Evolutionary conservation across 2,329 filamentous ascomycete species (phyloP), one percentile per base, ranked within the genome.

Genomic region (Neobulgaria alba): DNA sequence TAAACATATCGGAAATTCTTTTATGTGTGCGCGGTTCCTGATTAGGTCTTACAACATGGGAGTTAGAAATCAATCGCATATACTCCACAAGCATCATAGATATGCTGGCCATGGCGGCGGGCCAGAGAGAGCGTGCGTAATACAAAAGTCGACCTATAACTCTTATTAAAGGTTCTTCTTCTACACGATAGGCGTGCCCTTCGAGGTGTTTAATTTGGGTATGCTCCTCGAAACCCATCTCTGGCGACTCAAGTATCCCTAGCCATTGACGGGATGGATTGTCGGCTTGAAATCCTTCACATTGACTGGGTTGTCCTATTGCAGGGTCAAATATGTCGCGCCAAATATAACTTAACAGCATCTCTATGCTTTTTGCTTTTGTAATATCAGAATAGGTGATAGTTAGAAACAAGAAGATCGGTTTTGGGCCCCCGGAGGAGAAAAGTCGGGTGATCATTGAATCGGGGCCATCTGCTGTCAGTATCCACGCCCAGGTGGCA

Each of bases 1-100:
- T 73, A 51, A 67, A 65, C 3, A 71, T 31, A 4, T 46, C 33
- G 38, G 63, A 59, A 10, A 55, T 34, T 34, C 41, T 26, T 26
- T 26, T 26, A 26, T 26, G 23, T 20, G 5, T 33, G 46, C 38
- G 4, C 55, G 18, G 7, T 29, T 34, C 12, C 20, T 33, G 17
- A 23, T 38, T 39, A n/a, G 36, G 36, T 5, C 29, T 45, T 7
- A 7, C 23, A 26, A 7, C 23, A 7, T 26, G 23, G 12, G 14
- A 18, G 12, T 26, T 23, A 30, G 45, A 10, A 34, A 46, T 15
- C 17, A 33, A 43, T 7, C 42, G 19, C 3, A 55, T 36, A 43
- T 51, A 56, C 29, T 33, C 29, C n/a, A 32, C 40, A 5, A 51
- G 32, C 50, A 59, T 51, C 18, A 53, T 35, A 7, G 52, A 37